Percentiles rank a stretch among this genome's conserved stretches.
phyloP scores from a whole-genome alignment of 169 alveolate genomes.

The Plasmodium knowlesi region DNA sequence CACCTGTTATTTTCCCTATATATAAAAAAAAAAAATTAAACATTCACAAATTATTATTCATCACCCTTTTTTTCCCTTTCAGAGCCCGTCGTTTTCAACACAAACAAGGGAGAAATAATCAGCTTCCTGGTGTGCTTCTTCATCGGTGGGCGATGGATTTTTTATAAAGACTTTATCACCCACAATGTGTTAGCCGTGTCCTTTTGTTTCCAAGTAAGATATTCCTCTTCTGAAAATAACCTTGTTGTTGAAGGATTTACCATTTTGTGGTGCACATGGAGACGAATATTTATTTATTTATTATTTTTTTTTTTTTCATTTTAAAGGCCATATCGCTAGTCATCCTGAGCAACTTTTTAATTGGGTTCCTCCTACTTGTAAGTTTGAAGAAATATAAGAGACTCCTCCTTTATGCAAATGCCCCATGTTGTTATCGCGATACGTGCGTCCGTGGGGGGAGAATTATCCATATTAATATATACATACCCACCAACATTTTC shows the following conservation, averaged over 20 bases:
- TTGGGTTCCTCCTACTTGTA: slow-evolving; percentile 60
- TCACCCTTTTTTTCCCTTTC: slow-evolving; percentile 5
- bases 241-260: not conserved
- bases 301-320: not conserved
- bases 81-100: slow-evolving; percentile 66
- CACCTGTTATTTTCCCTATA: not conserved
- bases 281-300: not conserved
- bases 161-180: slow-evolving; percentile 61
- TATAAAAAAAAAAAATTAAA: not conserved
- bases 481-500: not conserved
- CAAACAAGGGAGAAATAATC: slow-evolving; percentile 73
- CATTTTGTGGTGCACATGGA: not conserved
- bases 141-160: slow-evolving; percentile 65
- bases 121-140: slow-evolving; percentile 34
- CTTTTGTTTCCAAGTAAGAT: slow-evolving; percentile 70
- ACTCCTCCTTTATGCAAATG: not conserved
- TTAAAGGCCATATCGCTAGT: slow-evolving; percentile 68
- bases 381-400: not conserved
- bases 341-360: slow-evolving; percentile 62
- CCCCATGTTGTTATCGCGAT: not conserved
- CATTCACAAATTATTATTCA: not conserved
- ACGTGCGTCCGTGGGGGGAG: not conserved
- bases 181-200: slow-evolving; percentile 72
- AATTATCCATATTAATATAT: not conserved
- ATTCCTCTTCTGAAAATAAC: not conserved